These are phyloP conservation scores for Zizania palustris DNA, from an alignment of 202 grass and related monocot species.

Conservation along the genomic window DNA sequence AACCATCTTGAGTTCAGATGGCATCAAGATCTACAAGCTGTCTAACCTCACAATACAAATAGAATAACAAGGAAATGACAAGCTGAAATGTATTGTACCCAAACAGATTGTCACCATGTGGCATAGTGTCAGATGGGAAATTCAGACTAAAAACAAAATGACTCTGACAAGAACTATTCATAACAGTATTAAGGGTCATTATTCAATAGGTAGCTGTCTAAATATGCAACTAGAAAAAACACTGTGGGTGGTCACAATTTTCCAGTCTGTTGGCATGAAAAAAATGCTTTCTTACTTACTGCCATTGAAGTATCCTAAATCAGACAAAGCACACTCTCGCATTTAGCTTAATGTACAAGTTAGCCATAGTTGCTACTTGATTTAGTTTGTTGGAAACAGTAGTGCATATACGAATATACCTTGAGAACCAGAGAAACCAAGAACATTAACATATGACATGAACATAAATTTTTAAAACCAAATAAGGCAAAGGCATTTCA, in stretches of 20 bases:
- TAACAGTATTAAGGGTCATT: constrained; percentile 6
- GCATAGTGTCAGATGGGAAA: not conserved
- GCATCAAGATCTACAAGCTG: not conserved
- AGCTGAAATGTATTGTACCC: not conserved
- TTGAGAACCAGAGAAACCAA: not conserved
- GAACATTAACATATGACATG: not conserved
- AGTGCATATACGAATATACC: not conserved
- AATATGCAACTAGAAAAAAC: not conserved
- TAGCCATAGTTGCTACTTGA: not conserved
- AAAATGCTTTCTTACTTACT: not conserved
- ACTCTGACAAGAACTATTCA: not conserved
- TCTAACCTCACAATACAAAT: not conserved
- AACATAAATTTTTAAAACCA: too few relatives aligned
- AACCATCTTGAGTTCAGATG: not conserved
- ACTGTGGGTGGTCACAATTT: not conserved
- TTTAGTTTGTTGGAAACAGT: not conserved
- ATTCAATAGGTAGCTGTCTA: constrained; percentile 1
- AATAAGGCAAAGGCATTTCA: not conserved
- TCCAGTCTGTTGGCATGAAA: not conserved
- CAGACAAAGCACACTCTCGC: not conserved
- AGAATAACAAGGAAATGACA: not conserved
- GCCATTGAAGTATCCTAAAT: not conserved
- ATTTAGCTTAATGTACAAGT: constrained; percentile 18
- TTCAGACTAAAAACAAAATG: not conserved
- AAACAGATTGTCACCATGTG: not conserved